Evolutionary conservation across 495 filamentous ascomycete genomes (phyloP).

Genomic region (Cenococcum geophilum): DNA sequence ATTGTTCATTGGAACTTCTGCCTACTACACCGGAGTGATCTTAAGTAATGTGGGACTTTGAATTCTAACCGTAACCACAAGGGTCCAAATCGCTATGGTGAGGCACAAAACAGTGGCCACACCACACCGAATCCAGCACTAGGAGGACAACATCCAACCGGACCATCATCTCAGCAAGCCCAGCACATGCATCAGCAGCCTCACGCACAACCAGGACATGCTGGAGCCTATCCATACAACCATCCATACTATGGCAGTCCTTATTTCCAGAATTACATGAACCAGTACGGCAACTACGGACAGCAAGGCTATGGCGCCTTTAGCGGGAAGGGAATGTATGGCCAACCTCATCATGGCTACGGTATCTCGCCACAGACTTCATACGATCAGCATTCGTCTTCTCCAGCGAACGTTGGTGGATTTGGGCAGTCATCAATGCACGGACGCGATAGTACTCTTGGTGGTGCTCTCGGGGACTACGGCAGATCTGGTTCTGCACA

Average conservation of each 20-base stretch:
- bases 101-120: constrained; percentile 77
- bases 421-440: constrained; percentile 68
- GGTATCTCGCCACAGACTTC: constrained; percentile 62
- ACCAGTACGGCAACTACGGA: constrained; percentile 57
- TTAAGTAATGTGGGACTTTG: too few relatives aligned
- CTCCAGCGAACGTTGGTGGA: constrained; percentile 61
- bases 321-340: constrained; percentile 67
- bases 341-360: constrained; percentile 69
- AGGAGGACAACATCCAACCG: constrained; percentile 57
- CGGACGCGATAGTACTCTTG: constrained; percentile 57
- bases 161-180: constrained; percentile 48
- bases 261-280: constrained; percentile 76
- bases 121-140: constrained; percentile 80
- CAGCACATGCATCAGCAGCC: constrained; percentile 61
- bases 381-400: constrained; percentile 69
- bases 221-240: constrained; percentile 54
- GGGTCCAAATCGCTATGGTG: constrained; percentile 63
- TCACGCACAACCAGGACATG: constrained; percentile 44
- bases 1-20: too few relatives aligned
- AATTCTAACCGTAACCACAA: constrained; percentile 41
- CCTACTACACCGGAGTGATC: too few relatives aligned
- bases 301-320: constrained; percentile 59
- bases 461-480: constrained; percentile 60
- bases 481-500: constrained; percentile 69
- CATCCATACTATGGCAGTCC: constrained; percentile 78